phyloP scores from a whole-genome alignment of 768 basidiomycete genomes.

The Tylopilus rubrobrunneus region DNA sequence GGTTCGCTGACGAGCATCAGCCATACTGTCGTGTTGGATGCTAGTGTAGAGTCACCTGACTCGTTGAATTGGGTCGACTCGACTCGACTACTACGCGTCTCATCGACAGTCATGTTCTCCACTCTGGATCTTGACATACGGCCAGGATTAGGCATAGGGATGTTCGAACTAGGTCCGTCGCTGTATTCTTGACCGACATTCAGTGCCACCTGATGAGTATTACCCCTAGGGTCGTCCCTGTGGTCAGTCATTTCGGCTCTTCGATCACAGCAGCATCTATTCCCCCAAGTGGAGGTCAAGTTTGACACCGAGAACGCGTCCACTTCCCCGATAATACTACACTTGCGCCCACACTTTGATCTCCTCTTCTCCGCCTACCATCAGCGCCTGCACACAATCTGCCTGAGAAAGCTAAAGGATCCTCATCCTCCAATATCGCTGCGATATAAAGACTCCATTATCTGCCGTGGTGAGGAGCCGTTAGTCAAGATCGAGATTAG shows the following conservation, averaged over 20 bases:
- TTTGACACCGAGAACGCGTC: constrained; percentile 70
- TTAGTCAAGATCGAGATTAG: constrained; percentile 64
- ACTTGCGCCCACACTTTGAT: constrained; percentile 77
- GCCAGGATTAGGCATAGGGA: constrained; percentile 72
- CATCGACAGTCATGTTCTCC: constrained; percentile 48
- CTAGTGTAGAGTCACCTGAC: constrained; percentile 6
- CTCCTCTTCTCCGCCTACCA: constrained; percentile 79
- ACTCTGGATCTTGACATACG: constrained; percentile 70
- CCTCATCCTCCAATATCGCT: constrained; percentile 64
- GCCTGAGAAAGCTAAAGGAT: constrained; percentile 62
- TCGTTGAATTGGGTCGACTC: constrained; percentile 8
- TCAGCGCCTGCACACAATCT: constrained; percentile 79
- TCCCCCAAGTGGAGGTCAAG: constrained; percentile 81
- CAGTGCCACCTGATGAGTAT: neutral
- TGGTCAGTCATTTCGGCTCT: constrained; percentile 75
- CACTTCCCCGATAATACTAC: constrained; percentile 71
- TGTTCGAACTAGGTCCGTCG: constrained; percentile 66
- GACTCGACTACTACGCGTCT: constrained; percentile 3
- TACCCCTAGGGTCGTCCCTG: constrained; percentile 60
- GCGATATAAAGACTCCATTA: constrained; percentile 59
- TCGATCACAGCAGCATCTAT: constrained; percentile 59
- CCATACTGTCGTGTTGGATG: constrained; percentile 25
- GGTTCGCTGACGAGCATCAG: constrained; percentile 35
- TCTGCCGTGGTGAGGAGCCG: constrained; percentile 59
- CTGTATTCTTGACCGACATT: neutral